Percentiles rank a stretch among this genome's conserved stretches.
Conservation (phyloP, 2,329 filamentous ascomycete genomes). For the Colletotrichum liaoningense region DNA sequence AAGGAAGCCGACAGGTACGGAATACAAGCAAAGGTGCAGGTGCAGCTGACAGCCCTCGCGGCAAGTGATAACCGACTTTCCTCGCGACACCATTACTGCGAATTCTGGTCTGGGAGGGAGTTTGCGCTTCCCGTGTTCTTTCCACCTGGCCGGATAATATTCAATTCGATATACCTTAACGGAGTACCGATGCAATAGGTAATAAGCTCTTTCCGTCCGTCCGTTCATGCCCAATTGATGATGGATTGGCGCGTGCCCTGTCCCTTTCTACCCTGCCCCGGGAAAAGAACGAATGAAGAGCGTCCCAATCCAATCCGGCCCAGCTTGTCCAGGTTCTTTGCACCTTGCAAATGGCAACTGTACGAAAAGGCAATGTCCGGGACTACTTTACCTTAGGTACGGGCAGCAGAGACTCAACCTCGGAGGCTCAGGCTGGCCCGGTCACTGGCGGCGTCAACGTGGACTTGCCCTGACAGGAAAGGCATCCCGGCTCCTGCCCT, state of each 20-base stretch:
- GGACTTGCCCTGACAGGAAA: constrained; percentile 19
- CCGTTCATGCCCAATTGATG: background rate
- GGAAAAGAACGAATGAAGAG: background rate
- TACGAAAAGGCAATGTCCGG: background rate
- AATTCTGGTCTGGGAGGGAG: background rate
- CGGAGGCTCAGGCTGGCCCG: background rate
- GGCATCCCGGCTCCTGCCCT: constrained; percentile 12
- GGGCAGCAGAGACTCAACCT: background rate
- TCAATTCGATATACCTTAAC: background rate
- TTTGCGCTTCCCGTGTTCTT: background rate
- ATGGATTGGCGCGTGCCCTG: background rate
- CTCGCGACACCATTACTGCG: background rate
- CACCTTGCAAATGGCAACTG: background rate
- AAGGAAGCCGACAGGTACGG: constrained; percentile 7
- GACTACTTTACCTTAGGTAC: background rate
- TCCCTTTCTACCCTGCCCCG: background rate
- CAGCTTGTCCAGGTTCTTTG: background rate
- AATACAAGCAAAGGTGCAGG: background rate
- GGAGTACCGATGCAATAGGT: background rate
- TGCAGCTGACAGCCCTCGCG: background rate
- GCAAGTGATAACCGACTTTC: background rate
- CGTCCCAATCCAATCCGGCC: background rate
- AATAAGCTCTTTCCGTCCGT: background rate
- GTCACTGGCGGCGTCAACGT: background rate
- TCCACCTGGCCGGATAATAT: background rate